Evolutionary conservation across 2,329 filamentous ascomycete genomes (phyloP), one percentile per base, ranked within the genome.

Genomic region (Hansfordia pulvinata): DNA sequence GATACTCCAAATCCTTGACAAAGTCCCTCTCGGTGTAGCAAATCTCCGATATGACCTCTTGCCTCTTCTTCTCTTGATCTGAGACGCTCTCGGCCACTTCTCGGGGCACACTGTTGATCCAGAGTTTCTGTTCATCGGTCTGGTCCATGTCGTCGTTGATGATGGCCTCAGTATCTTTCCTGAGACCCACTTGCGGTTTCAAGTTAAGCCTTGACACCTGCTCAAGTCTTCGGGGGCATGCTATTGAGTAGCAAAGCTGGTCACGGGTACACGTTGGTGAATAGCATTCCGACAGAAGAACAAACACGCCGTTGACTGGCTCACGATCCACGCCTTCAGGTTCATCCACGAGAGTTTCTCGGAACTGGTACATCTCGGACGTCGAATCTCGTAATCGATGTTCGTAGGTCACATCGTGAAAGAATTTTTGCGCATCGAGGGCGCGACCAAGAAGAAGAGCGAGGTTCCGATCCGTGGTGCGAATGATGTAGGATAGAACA

Each of bases 21-120:
- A 98, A 98, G 56, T 98, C 90, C 40, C 90, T 74, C 52, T 98
- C 90, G 0, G 90, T 98, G 56, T 98, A 98, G 74, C 92, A 94
- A 35, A 96, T 76, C 51, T 98, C 90, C 5, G 88, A 94, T 33
- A 98, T 94, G 40, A 98, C 82, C 48, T 98, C 90, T 49, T 98
- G 90, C 23, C 90, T 74, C 60, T 96, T 96, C 73, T 93, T 92
- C 53, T 98, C 90, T 38, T 71, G 73, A 39, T 98, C 90, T 26
- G 75, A 76, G 17, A 94, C 77, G 45, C 77, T 82, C 40, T 96
- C 86, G 1, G 86, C 85, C 30, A 98, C 64, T 50, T 96, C 90
- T 51, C 93, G 90, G 1, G 86, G 83, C 19, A 98, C 90, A 10
- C 86, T 93, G 51, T 96, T 96, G 54, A 98, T 98, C 90, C 90